Base-by-base conservation (phyloP, 768 basidiomycete genomes). In the Gymnopilus junonius region DNA sequence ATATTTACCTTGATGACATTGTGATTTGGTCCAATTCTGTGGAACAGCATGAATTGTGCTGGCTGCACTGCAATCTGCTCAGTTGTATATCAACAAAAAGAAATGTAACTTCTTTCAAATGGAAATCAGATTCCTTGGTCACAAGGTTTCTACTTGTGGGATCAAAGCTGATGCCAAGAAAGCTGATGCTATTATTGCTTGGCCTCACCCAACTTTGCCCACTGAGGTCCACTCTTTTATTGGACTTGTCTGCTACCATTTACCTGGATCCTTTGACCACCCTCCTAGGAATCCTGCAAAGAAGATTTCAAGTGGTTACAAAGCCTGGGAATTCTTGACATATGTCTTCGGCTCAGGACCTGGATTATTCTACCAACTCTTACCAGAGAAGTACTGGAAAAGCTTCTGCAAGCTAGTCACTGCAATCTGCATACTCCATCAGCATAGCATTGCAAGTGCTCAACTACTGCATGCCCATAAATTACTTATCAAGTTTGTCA, bases 291-390 rank as follows among this genome's bases (percentile, higher is more conserved):
- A 74, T 64, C 71, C 68, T 12, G 73, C 72, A 0, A 69, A 78
- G 59, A 80, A 80, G 39, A 73, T 80, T 8, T 66, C 62, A 4
- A 78, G 75, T 60, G 77, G 79, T 0, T 82, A 80, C 63, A 80
- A 81, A 46, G 77, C 77, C 0, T 69, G 67, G 29, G 79, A 82
- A 58, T 82, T 56, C 37, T 60, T 68, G 3, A 46, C 66, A 0
- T 80, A 79, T 56, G 11, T 80, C 14, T 79, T 65, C 65, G 74
- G 76, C 0, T 72, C 77, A 29, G 74, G 72, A 12, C 79, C 76
- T 8, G 76, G 66, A 12, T 66, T 78, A 12, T 69, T 79, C 25
- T 60, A 63, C 11, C 31, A 50, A 0, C 35, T 76, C 17, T 71
- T 79, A 14, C 78, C 74, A 0, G 6, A 50, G 0, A 21, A 48